These are phyloP conservation scores for Kazachstania taianensis DNA, from an alignment of 805 yeast species.

Conservation along the genomic window DNA sequence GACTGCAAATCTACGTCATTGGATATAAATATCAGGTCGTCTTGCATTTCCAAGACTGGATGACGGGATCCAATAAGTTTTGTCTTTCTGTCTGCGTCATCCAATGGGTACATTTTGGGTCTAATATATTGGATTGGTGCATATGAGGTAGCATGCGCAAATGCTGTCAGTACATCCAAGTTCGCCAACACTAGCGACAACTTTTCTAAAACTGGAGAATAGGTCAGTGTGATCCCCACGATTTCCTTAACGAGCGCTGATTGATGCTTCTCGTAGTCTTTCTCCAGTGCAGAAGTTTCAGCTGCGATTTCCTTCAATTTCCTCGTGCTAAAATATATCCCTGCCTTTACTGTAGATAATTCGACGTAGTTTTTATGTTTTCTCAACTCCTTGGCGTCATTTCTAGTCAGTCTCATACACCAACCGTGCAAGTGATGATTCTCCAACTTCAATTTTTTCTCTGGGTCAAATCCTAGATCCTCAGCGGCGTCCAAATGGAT, in stretches of 20 bases:
- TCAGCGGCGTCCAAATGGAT: constrained; percentile 60
- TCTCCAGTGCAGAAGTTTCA: constrained; percentile 47
- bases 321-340: constrained; percentile 79
- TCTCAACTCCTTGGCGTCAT: constrained; percentile 74
- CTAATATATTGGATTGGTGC: constrained; percentile 76
- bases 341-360: constrained; percentile 87
- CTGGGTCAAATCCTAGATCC: constrained; percentile 71
- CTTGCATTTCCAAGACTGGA: constrained; percentile 90
- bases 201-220: constrained; percentile 65
- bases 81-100: constrained; percentile 36
- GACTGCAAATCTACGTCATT: constrained; percentile 70
- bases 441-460: constrained; percentile 82
- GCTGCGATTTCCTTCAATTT: constrained; percentile 50
- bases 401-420: constrained; percentile 88
- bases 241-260: constrained; percentile 73
- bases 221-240: constrained; percentile 69
- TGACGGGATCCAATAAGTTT: constrained; percentile 73
- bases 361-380: constrained; percentile 51
- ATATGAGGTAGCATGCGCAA: constrained; percentile 73
- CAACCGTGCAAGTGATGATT: constrained; percentile 84
- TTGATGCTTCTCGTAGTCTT: constrained; percentile 67
- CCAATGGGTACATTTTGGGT: constrained; percentile 55
- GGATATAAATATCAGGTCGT: constrained; percentile 80
- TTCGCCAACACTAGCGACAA: constrained; percentile 56
- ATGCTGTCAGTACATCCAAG: constrained; percentile 73